Evolutionary conservation across 139 green algal genomes (phyloP), one percentile per base, ranked within the genome.

Genomic region (Tetradesmus obliquus): DNA sequence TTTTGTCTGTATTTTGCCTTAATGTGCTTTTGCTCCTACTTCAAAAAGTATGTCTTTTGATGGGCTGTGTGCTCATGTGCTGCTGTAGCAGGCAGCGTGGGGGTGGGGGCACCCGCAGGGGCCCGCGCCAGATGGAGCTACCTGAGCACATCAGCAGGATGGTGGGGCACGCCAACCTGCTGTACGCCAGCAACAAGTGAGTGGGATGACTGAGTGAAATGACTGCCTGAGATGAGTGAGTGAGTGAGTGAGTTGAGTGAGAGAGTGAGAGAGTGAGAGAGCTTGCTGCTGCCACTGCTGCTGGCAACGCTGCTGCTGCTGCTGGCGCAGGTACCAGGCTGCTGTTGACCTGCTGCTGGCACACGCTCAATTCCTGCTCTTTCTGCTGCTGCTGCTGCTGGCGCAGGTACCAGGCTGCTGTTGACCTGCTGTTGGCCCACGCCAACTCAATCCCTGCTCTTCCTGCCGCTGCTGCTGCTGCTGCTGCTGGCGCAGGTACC

Each of bases 131-230:
- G 81, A 87, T 94, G 60, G 76, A 95, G 10, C 62, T 98, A 45
- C 94, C 97, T 3, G 96, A 98, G 81, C 94, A 95, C 24, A 94
- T 97, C 53, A 91, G 90, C 3, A 82, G 94, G 9, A 95, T 95
- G 91, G 92, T 98, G 86, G 97, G 96, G 1, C 93, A 99, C 62
- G 97, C 97, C n/a, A 99, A 98, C 91, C 92, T 99, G 72, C 85
- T 97, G 88, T 99, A 99, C 82, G 97, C 97, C 55, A 94, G 24
- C 20, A 90, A 86, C 86, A 92, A 88, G 90, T 96, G 83, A 91
- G 83, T 72, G 5, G n/a, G 10, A 32, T 13, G 2, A 12, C 55
- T 76, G 3, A 22, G 62, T 72, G 10, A 66, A 45, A 45, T 45
- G 32, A 45, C 32, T 45, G 32, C 32, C 32, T 45, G 32, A 45